Base-by-base conservation (phyloP, 257 asterid species). In the Oldenlandia corymbosa region DNA sequence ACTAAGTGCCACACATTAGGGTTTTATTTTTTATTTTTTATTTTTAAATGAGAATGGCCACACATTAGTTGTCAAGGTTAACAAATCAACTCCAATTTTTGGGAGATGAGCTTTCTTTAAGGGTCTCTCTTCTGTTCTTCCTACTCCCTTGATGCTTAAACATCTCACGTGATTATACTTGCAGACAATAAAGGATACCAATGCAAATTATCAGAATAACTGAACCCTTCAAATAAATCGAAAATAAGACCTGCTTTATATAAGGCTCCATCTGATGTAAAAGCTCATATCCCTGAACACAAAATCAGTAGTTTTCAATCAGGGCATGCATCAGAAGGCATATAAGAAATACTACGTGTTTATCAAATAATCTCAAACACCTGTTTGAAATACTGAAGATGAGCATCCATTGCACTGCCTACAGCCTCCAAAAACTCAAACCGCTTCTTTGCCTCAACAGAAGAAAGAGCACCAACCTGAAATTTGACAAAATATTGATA, bases 211-310 rank as follows among this genome's bases (percentile, higher is more conserved):
- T 4, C 45, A 62, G 37, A 52, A 24, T 65, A 30, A n/a, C n/a
- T n/a, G n/a, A 59, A 45, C 62, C 34, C 32, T 23, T 31, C 23
- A 12, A 10, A 61, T 20, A 57, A 37, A 60, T 52, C 23, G 17
- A 64, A 39, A 71, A 53, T 47, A 14, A 58, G 12, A 91, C 98
- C 97, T 92, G 97, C 68, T 80, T 87, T 65, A 92, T 85, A 74
- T 76, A 85, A 55, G 98, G 98, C 76, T 92, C 97, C 98, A 92
- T 89, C 78, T 84, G 97, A 73, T 79, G 88, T 82, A 92, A 71
- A 39, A 92, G 83, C 81, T 92, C 97, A 41, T 86, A 92, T 20
- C 97, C 98, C 98, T 92, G 81, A 60, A 68, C 30, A 58, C 60
- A 73, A 59, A 68, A 67, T 42, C 28, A 61, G 45, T 52, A 36